These are phyloP conservation scores for Dichotomocladium elegans DNA, from an alignment of 371 early-diverging fungal species.

Conservation along the genomic window DNA sequence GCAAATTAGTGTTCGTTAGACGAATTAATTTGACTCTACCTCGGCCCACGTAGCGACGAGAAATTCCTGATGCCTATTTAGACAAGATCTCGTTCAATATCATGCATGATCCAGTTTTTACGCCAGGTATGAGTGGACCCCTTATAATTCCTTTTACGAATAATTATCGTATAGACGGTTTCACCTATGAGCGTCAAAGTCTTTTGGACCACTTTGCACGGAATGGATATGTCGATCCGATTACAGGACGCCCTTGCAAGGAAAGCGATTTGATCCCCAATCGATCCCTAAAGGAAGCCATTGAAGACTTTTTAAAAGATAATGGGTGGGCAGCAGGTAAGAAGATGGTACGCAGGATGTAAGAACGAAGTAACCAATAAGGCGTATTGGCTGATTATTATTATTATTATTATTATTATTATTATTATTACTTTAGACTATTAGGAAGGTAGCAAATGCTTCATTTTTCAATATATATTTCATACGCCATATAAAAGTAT, in stretches of 20 bases:
- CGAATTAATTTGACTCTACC: no score
- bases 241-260: conserved; percentile 60
- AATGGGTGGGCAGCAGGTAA: conserved; percentile 64
- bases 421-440: no score
- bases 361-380: no score
- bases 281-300: conserved; percentile 67
- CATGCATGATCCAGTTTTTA: conserved; percentile 50
- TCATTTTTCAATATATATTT: no score
- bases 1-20: no score
- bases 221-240: conserved; percentile 76
- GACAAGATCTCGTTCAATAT: conserved; percentile 50
- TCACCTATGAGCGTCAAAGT: conserved; percentile 69
- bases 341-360: no score
- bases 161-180: conserved; percentile 32
- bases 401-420: no score
- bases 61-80: conserved; percentile 46
- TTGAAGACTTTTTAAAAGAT: conserved; percentile 56
- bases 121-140: conserved; percentile 27
- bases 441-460: no score
- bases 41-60: conserved; percentile 34
- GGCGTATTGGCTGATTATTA: no score
- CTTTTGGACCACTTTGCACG: conserved; percentile 66
- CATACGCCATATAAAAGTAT: no score
- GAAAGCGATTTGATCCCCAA: conserved; percentile 69
- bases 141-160: background rate